Base-by-base conservation (phyloP, 805 yeast genomes). In the Kazachstania kunashirensis region DNA sequence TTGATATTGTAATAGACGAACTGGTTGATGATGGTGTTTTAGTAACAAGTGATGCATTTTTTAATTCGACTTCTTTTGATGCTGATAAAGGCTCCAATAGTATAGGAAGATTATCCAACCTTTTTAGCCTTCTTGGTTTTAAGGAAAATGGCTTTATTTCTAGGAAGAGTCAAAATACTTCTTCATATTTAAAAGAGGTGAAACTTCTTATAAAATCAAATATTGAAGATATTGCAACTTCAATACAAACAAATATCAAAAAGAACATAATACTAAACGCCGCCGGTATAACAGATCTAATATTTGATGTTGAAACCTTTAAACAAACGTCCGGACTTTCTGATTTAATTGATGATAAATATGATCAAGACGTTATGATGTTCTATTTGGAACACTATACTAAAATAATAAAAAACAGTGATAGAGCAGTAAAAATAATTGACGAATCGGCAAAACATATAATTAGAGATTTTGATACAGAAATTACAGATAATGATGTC, bases 1-100 rank as follows among this genome's bases (percentile, higher is more conserved):
- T 65, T 15, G 66, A 61, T 36, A 41, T 57, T 9, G 66, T 57
- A 2, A 40, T 65, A 5, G 65, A 63, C 31, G 48, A 44, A 7
- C 41, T 64, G 18, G 50, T 62, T 0, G 40, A 44, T 4, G 47
- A 47, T 9, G 59, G 55, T 0, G 49, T 49, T 27, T 43, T 65
- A 29, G 46, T 61, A 1, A 55, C 61, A 0, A 24, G 46, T 8
- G 45, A 43, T 3, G 43, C 44, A 14, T 65, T 55, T 34, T 24
- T 48, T 16, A 49, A 46, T 16, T 41, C 42, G 4, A 15, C 16
- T 2, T 30, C 38, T 33, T 31, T 15, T 18, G 21, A 30, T 20
- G 20, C 26, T n/a, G 36, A 30, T 15, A 19, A 29, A 9, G 5
- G 8, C 16, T 9, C 27, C 3, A 13, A 8, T 13, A 17, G 13